Evolutionary conservation across 805 yeast genomes (phyloP), one percentile per base, ranked within the genome.

Genomic region (Alloascoidea africana): DNA sequence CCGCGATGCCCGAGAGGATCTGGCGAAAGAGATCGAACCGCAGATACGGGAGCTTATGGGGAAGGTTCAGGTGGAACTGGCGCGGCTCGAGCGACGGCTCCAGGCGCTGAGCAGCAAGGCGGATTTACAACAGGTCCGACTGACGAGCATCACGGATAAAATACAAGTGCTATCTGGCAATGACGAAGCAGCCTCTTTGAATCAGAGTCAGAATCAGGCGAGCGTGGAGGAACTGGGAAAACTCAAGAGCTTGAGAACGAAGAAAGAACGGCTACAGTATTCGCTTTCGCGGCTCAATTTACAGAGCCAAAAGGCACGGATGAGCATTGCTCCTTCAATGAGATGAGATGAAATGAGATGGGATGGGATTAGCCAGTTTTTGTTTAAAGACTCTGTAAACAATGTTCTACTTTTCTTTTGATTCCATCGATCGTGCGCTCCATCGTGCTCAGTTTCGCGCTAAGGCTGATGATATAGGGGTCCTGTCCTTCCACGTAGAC

Each of bases 361-460:
- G n/a, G n/a, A n/a, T n/a, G n/a, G n/a, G n/a, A n/a, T n/a, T n/a
- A n/a, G n/a, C n/a, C n/a, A n/a, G n/a, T n/a, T n/a, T n/a, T n/a
- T n/a, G n/a, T n/a, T n/a, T n/a, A n/a, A n/a, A n/a, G n/a, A n/a
- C n/a, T n/a, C n/a, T n/a, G n/a, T n/a, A n/a, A n/a, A n/a, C n/a
- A n/a, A n/a, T n/a, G 83, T 19, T 76, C 42, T 14, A 47, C 40
- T 35, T 47, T 47, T 17, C 50, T 36, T 14, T 35, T 36, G 16
- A 48, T 17, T 2, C 34, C 37, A 34, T 44, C 49, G 14, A 48
- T 35, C 27, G 42, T 45, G 17, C 35, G 35, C 34, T 48, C 51
- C 33, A 47, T 18, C 5, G 49, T 48, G 11, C 38, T 34, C 14
- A 48, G 40, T 34, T 48, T 48, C 8, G 50, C 42, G 2, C 44